Base-by-base conservation (phyloP, 208 protist species). In the Borovskyia barvae region DNA sequence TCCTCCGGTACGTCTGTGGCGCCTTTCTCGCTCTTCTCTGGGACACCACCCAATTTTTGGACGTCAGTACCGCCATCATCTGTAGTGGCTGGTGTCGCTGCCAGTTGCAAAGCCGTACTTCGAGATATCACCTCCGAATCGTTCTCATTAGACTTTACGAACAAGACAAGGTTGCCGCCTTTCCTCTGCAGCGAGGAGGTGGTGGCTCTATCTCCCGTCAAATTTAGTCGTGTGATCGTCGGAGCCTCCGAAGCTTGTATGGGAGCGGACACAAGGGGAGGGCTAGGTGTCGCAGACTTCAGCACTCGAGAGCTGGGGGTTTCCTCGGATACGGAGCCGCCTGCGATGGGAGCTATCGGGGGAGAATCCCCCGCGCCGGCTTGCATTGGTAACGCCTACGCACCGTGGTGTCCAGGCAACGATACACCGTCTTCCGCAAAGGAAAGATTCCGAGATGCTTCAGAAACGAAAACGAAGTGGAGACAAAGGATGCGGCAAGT, bases 111-210 rank as follows among this genome's bases (percentile, higher is more conserved):
- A n/a, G n/a, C n/a, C n/a, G n/a, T n/a, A 2, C n/a, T 28, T 14
- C 55, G 50, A 12, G 36, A 33, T 20, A 39, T 33, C 11, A 22
- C 54, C 24, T 71, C 64, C 2, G 55, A 63, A 39, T 71, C 64
- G 35, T 51, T 64, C 7, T 71, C 64, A 14, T 52, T 71, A 4
- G 64, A 20, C 55, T 64, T 71, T 8, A 71, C 64, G 20, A 59
- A 71, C 14, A 71, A 32, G 1, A 71, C 64, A 28, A 71, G 48
- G 55, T 71, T 71, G 54, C 55, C 48, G 25, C 48, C 47, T 15
- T 55, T 53, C 22, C 52, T 35, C 37, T 47, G 52, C 64, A 64
- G 55, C 6, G 55, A 64, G 33, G 37, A 56, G 26, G 24, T 24
- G 17, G 64, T 57, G 55, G 6, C 28, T 6, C 55, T n/a, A 26